Percentiles rank a stretch among this genome's conserved stretches.
phyloP scores from a whole-genome alignment of 1,139 yeast species.

The Blastobotrys malaysiensis region DNA sequence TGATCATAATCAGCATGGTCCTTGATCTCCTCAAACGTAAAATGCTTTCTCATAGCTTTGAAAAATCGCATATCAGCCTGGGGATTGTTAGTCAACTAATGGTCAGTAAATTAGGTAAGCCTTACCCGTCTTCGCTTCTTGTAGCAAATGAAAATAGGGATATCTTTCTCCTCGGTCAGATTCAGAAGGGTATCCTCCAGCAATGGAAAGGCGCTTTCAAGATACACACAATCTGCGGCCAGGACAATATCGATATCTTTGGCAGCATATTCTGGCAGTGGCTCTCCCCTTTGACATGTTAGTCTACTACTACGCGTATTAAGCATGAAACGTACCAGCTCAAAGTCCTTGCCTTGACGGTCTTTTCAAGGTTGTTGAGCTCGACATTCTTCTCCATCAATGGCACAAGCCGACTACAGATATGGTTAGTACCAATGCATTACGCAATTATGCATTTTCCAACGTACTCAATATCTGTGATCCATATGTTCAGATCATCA shows the following conservation, averaged over 20 bases:
- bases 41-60: slow-evolving; percentile 37
- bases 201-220: slow-evolving; percentile 48
- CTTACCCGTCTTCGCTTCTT: slow-evolving; percentile 44
- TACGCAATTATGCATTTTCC: background rate
- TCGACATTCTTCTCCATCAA: slow-evolving; percentile 43
- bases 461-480: slow-evolving; percentile 39
- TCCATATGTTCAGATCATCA: slow-evolving; percentile 35
- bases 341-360: slow-evolving; percentile 42
- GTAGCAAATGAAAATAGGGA: slow-evolving; percentile 45
- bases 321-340: slow-evolving; percentile 35
- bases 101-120: background rate
- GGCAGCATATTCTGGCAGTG: slow-evolving; percentile 35
- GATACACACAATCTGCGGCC: slow-evolving; percentile 56
- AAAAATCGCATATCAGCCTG: slow-evolving; percentile 47
- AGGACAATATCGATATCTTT: slow-evolving; percentile 41
- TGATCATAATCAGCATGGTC: slow-evolving; percentile 37
- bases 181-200: slow-evolving; percentile 45
- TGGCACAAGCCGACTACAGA: slow-evolving; percentile 38
- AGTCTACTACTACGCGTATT: too few species aligned
- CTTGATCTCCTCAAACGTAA: slow-evolving; percentile 34
- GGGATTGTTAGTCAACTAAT: slow-evolving; percentile 10
- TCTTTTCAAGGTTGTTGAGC: slow-evolving; percentile 35
- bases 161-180: slow-evolving; percentile 37
- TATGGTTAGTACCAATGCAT: background rate
- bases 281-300: slow-evolving; percentile 36